Evolutionary conservation across 352 stramenopile species (phyloP), one percentile per base, ranked within the genome.

Genomic region (Pythium biforme): DNA sequence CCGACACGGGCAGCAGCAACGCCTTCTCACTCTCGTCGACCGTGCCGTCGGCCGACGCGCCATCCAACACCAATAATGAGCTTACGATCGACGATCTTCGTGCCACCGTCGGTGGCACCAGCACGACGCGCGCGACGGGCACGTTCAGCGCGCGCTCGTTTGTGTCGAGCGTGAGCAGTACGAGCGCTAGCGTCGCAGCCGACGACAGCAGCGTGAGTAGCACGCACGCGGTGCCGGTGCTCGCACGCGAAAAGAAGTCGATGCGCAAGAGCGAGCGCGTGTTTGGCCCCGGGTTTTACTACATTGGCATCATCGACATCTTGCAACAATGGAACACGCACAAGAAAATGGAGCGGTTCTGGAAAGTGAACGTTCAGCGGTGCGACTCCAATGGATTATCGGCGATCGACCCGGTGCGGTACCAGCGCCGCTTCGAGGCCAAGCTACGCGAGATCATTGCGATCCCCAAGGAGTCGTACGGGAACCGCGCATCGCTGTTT

Each of bases 241-340:
- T 41, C 5, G 23, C 59, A 3, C 59, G 52, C 11, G 60, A 61
- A 10, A 78, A 78, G 65, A 69, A 68, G 22, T 79, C 81, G 9
- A 80, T 94, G 69, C 78, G 81, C 22, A 82, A 88, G 45, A 92
- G 82, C 59, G 83, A 90, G 62, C 77, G 80, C 10, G 77, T 95
- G 33, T 91, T 92, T 33, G 88, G 86, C 0, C 89, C 89, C 0
- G 87, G 82, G 14, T 89, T 89, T 57, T 97, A 97, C 70, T 95
- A 95, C 68, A 76, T 97, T 2, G 89, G 89, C 14, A 76, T 97
- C 29, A 97, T 97, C 57, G 89, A 97, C 66, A 97, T 97, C 46
- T 49, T 97, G 40, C 89, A 97, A 70, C 88, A 84, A 47, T 97
- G 85, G 85, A 96, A 83, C 29, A 72, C 87, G 15, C 64, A 92